phyloP scores from a whole-genome alignment of 768 basidiomycete genomes.

The Boletellus ananiceps region DNA sequence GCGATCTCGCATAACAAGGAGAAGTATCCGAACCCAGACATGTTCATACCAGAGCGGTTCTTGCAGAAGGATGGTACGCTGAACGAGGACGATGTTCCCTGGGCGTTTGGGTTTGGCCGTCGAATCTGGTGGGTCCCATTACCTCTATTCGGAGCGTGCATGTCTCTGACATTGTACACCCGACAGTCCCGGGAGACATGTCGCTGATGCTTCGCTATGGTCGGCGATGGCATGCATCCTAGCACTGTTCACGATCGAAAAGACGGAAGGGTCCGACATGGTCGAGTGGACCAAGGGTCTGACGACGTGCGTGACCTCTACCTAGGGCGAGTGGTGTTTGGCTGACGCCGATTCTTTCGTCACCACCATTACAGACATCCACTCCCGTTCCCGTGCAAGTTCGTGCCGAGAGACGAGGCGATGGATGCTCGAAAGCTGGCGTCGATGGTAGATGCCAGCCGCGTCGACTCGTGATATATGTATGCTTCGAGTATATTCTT shows the following conservation, averaged over 20 bases:
- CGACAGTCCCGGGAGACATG: constrained; percentile 17
- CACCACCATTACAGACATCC: constrained; percentile 4
- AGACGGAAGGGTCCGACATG: constrained; percentile 12
- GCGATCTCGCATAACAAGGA: constrained; percentile 38
- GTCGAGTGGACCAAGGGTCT: constrained; percentile 18
- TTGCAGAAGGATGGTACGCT: constrained; percentile 18
- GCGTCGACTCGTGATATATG: too few species aligned
- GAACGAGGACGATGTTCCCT: constrained; percentile 10
- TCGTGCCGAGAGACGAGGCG: constrained; percentile 12
- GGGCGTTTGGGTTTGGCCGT: constrained; percentile 21
- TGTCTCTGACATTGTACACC: not conserved
- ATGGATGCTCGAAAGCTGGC: constrained; percentile 13
- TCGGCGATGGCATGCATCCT: constrained; percentile 19
- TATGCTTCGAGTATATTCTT: too few species aligned
- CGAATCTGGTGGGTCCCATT: constrained; percentile 12
- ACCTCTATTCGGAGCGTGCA: not conserved
- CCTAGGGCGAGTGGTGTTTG: not conserved
- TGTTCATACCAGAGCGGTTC: constrained; percentile 39
- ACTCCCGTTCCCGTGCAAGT: constrained; percentile 14
- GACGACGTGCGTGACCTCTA: not conserved
- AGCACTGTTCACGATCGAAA: constrained; percentile 14
- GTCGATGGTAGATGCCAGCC: constrained; percentile 8
- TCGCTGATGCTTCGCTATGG: constrained; percentile 22
- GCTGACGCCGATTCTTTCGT: too few species aligned
- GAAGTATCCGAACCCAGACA: constrained; percentile 30